These are phyloP conservation scores for Kurtzmaniella quercitrusa DNA, from an alignment of 1,139 yeast species.

Conservation along the genomic window DNA sequence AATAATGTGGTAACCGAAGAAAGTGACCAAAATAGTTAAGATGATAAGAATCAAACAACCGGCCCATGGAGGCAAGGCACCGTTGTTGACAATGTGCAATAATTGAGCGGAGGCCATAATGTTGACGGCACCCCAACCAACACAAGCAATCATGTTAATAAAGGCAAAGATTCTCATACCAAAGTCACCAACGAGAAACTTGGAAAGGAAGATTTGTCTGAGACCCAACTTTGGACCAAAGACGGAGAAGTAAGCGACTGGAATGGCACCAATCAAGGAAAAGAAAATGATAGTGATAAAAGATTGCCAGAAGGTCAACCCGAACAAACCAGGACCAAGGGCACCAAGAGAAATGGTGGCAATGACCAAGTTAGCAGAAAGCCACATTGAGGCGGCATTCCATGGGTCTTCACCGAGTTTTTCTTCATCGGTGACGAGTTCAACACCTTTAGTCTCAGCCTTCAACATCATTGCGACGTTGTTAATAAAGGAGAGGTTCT, in stretches of 20 bases:
- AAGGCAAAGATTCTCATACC: constrained; percentile 76
- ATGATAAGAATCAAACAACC: constrained; percentile 74
- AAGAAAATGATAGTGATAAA: constrained; percentile 66
- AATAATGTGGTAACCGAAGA: constrained; percentile 81
- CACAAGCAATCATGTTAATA: constrained; percentile 78
- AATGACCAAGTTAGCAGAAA: constrained; percentile 84
- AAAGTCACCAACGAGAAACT: constrained; percentile 72
- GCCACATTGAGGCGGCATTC: constrained; percentile 88
- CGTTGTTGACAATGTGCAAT: constrained; percentile 69
- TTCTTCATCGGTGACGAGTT: constrained; percentile 63
- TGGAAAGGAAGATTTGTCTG: constrained; percentile 81
- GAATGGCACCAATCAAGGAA: constrained; percentile 63
- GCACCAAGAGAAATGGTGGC: constrained; percentile 83
- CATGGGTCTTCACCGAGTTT: constrained; percentile 41
- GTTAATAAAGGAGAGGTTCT: constrained; percentile 12
- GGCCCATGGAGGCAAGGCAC: constrained; percentile 82
- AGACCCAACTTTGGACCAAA: constrained; percentile 86
- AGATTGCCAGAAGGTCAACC: constrained; percentile 62
- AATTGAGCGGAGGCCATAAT: constrained; percentile 87
- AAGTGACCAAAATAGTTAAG: constrained; percentile 69
- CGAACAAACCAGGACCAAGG: constrained; percentile 60
- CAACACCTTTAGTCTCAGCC: constrained; percentile 70
- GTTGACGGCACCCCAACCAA: constrained; percentile 95
- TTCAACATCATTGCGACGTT: constrained; percentile 33
- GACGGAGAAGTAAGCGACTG: constrained; percentile 79